These are phyloP conservation scores for Leccinum subgranulosum DNA, from an alignment of 768 basidiomycete genomes.

Conservation along the genomic window DNA sequence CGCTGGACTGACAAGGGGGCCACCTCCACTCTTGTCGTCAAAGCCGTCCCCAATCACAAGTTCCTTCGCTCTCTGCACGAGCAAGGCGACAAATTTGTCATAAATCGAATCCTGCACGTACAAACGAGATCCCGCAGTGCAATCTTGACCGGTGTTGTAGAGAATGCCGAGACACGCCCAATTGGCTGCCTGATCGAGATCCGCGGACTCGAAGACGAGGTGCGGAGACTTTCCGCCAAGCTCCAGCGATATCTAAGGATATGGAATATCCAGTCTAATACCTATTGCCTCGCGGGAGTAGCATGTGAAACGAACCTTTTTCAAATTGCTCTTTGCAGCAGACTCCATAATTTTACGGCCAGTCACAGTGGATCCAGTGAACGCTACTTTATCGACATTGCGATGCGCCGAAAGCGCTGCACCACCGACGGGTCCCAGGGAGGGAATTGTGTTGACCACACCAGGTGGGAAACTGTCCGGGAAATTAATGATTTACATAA, in stretches of 20 bases:
- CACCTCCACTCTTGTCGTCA: conserved; percentile 68
- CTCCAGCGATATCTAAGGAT: conserved; percentile 75
- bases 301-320: conserved; percentile 59
- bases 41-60: conserved; percentile 80
- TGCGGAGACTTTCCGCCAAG: conserved; percentile 92
- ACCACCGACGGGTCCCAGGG: conserved; percentile 78
- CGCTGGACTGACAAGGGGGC: conserved; percentile 67
- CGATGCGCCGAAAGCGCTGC: conserved; percentile 79
- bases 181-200: conserved; percentile 79
- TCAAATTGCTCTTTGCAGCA: conserved; percentile 89
- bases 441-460: conserved; percentile 86
- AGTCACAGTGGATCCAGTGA: conserved; percentile 89
- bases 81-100: conserved; percentile 71
- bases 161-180: conserved; percentile 87
- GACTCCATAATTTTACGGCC: conserved; percentile 91
- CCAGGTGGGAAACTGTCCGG: conserved; percentile 80
- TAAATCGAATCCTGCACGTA: conserved; percentile 88
- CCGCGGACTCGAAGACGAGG: conserved; percentile 86
- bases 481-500: conserved; percentile 16
- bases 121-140: conserved; percentile 87
- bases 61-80: conserved; percentile 65
- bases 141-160: conserved; percentile 91
- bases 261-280: conserved; percentile 7
- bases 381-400: conserved; percentile 92
- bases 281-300: conserved; percentile 23